Evolutionary conservation across 2,329 filamentous ascomycete species (phyloP).

Genomic region (Stemphylium vesicarium): DNA sequence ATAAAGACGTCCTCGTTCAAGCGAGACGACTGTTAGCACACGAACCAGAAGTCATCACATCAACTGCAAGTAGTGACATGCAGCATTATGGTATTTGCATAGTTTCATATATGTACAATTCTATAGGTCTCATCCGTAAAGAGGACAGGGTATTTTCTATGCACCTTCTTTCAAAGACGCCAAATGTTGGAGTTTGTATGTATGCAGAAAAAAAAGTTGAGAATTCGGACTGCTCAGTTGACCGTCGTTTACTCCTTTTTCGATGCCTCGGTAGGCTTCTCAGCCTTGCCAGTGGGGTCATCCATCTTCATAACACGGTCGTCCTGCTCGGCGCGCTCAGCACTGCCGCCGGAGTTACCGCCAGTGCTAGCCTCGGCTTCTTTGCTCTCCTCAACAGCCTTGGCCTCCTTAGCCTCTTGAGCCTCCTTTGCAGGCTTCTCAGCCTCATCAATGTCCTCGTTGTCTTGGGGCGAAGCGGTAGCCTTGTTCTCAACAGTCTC

Average conservation of each 20-base stretch:
- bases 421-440: conserved; percentile 65
- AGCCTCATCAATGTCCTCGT: conserved; percentile 93
- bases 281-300: conserved; percentile 27
- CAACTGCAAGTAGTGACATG: background rate
- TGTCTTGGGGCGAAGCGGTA: conserved; percentile 78
- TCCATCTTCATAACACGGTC: conserved; percentile 33
- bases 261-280: conserved; percentile 14
- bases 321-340: conserved; percentile 44
- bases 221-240: background rate
- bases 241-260: conserved; percentile 19
- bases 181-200: conserved; percentile 19
- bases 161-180: conserved; percentile 10
- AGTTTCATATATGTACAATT: conserved; percentile 15
- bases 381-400: conserved; percentile 30
- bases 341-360: conserved; percentile 29
- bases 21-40: too few relatives aligned
- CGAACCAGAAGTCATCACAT: too few relatives aligned
- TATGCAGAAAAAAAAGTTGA: conserved; percentile 31
- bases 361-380: conserved; percentile 44
- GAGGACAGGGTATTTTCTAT: conserved; percentile 27
- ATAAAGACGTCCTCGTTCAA: too few relatives aligned
- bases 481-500: conserved; percentile 76
- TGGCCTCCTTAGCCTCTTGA: conserved; percentile 22
- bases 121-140: conserved; percentile 13
- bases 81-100: background rate